phyloP scores from a whole-genome alignment of 2,329 filamentous ascomycete genomes.

The Clarireedia sp. region DNA sequence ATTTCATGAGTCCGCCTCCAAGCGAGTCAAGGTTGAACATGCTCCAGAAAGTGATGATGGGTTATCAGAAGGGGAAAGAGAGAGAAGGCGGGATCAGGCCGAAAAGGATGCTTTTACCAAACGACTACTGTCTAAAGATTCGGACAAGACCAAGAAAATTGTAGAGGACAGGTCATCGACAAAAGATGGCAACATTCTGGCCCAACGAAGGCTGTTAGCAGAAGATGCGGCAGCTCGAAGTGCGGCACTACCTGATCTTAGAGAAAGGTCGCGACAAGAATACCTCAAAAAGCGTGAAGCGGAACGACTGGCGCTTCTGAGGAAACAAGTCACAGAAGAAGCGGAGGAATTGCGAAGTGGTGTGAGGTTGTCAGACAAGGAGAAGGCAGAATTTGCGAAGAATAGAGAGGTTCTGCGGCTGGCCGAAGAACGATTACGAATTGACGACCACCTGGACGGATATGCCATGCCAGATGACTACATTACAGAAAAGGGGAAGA shows the following conservation, averaged over 20 bases:
- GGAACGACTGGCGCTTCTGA: constrained; percentile 75
- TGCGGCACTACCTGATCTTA: constrained; percentile 70
- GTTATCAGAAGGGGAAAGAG: constrained; percentile 54
- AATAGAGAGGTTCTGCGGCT: constrained; percentile 76
- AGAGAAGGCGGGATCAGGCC: constrained; percentile 57
- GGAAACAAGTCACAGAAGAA: constrained; percentile 86
- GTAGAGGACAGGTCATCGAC: constrained; percentile 51
- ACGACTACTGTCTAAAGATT: constrained; percentile 63
- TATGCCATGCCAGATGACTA: constrained; percentile 94
- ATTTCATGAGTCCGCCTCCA: constrained; percentile 61
- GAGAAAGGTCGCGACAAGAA: constrained; percentile 78
- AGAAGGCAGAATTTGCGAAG: constrained; percentile 67
- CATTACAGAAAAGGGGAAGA: constrained; percentile 86
- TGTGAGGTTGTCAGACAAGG: constrained; percentile 63
- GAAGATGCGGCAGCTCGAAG: constrained; percentile 60
- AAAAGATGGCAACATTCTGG: constrained; percentile 47
- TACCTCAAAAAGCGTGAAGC: constrained; percentile 90
- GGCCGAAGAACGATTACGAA: constrained; percentile 71
- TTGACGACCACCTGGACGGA: constrained; percentile 87
- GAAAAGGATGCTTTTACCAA: constrained; percentile 78
- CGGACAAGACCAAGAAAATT: constrained; percentile 60
- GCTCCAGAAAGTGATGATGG: constrained; percentile 41
- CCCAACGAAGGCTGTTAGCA: constrained; percentile 53
- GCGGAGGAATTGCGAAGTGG: constrained; percentile 72
- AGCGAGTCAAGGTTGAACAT: constrained; percentile 59